phyloP scores from a whole-genome alignment of 1,139 yeast species.

The Suhomyces maxii region DNA sequence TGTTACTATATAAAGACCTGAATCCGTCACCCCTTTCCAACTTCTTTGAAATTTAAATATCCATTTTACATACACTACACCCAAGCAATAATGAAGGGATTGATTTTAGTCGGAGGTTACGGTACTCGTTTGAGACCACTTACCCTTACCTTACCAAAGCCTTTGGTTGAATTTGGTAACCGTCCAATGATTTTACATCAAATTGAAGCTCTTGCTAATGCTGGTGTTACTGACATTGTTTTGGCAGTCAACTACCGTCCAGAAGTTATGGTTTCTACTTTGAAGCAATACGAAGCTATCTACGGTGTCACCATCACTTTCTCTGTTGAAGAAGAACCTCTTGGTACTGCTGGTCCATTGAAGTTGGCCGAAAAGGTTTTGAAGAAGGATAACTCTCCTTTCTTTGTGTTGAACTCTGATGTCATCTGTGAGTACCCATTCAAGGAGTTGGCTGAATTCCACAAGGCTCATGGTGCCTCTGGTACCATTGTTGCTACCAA shows the following conservation, averaged over 20 bases:
- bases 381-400: conserved; percentile 93
- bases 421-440: conserved; percentile 99
- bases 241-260: conserved; percentile 99
- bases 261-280: conserved; percentile 96
- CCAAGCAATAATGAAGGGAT: conserved; percentile 75
- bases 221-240: conserved; percentile 98
- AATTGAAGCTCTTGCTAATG: conserved; percentile 95
- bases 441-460: conserved; percentile 88
- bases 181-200: conserved; percentile 97
- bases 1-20: conserved; percentile 6
- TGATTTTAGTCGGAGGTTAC: conserved; percentile 98
- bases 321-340: conserved; percentile 98
- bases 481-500: conserved; percentile 99
- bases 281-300: conserved; percentile 89
- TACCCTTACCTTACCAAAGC: conserved; percentile 96
- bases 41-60: conserved; percentile 3
- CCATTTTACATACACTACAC: not conserved
- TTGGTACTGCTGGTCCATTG: conserved; percentile 99
- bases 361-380: conserved; percentile 94
- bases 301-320: conserved; percentile 95
- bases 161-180: conserved; percentile 97
- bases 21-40: not conserved
- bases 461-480: conserved; percentile 92
- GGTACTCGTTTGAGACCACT: conserved; percentile 99
- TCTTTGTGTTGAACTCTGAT: conserved; percentile 97